Percentiles rank a stretch among this genome's conserved stretches.
These are phyloP conservation scores for Poa pratensis DNA, from an alignment of 176 grass and related monocot species.

Conservation along the genomic window DNA sequence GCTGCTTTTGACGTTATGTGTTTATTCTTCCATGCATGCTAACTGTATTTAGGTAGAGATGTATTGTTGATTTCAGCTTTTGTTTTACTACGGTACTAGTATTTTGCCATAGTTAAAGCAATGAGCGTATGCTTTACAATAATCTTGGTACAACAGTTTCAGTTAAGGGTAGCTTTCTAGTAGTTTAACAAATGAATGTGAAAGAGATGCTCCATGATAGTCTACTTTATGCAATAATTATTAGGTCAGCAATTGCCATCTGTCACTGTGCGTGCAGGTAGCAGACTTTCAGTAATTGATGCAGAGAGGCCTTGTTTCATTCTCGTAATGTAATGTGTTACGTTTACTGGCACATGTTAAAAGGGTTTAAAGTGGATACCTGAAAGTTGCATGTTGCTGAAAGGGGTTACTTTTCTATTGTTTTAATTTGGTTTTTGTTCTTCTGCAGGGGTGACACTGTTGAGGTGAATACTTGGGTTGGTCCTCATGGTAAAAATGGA, in stretches of 20 bases:
- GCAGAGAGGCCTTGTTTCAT: background rate
- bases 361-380: background rate
- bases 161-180: conserved; percentile 36
- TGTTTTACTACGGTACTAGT: background rate
- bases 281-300: conserved; percentile 22
- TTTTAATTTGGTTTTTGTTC: conserved; percentile 38
- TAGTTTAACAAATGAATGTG: conserved; percentile 50
- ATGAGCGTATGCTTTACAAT: background rate
- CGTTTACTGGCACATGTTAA: background rate
- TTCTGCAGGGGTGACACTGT: conserved; percentile 86
- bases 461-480: conserved; percentile 93
- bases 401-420: background rate
- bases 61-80: no score
- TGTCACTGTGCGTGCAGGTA: conserved; percentile 29
- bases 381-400: background rate
- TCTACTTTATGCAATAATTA: conserved; percentile 29
- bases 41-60: no score
- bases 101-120: background rate
- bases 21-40: background rate
- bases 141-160: background rate
- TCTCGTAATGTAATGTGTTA: conserved; percentile 29
- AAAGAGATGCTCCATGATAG: conserved; percentile 1
- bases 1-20: background rate
- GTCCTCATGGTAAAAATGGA: conserved; percentile 87
- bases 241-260: conserved; percentile 31